phyloP scores from a whole-genome alignment of 2,329 filamentous ascomycete species.

The Pyricularia pennisetigena region DNA sequence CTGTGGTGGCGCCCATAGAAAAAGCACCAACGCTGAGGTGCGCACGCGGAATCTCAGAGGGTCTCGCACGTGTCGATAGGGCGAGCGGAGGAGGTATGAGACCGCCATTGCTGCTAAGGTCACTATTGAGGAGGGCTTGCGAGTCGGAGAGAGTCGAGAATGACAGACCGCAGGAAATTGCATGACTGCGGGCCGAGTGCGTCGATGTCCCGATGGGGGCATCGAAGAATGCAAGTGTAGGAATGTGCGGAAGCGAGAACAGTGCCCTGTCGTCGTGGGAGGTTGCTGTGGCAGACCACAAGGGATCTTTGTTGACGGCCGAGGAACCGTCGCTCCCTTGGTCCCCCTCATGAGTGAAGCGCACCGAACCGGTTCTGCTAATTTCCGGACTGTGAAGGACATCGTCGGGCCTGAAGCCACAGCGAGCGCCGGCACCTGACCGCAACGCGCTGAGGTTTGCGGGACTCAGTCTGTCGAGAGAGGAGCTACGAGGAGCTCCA shows the following conservation, averaged over 20 bases:
- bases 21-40: constrained; percentile 15
- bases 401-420: constrained; percentile 6
- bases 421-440: constrained; percentile 4
- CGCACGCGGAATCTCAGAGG: constrained; percentile 5
- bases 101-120: background rate
- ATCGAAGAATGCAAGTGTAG: background rate
- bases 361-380: background rate
- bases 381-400: background rate
- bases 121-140: constrained; percentile 3
- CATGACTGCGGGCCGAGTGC: background rate
- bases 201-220: background rate
- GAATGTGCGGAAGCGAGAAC: constrained; percentile 2
- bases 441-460: constrained; percentile 2
- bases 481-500: background rate
- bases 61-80: constrained; percentile 8
- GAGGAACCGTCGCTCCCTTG: background rate
- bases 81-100: constrained; percentile 12
- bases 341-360: background rate
- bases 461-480: background rate
- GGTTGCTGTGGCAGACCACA: background rate
- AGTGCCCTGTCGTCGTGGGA: background rate
- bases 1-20: constrained; percentile 19
- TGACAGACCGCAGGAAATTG: background rate
- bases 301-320: background rate
- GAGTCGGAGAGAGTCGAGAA: constrained; percentile 1